phyloP scores from a whole-genome alignment of 345 rosid genomes.

The Turritis glabra region DNA sequence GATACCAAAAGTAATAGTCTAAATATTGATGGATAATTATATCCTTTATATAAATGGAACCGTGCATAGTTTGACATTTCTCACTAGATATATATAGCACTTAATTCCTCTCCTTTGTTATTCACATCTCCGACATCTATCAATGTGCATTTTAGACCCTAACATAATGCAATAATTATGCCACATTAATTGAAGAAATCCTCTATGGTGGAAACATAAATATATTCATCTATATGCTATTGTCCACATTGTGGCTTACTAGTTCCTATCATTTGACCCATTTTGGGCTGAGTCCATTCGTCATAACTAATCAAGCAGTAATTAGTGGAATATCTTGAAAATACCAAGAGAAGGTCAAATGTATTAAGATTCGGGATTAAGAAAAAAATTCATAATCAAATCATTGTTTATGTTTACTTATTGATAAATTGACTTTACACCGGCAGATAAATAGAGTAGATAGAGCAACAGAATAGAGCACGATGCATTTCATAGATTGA shows the following conservation, averaged over 20 bases:
- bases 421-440: constrained; percentile 2
- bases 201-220: constrained; percentile 28
- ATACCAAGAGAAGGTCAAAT: constrained; percentile 7
- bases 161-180: constrained; percentile 27
- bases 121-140: constrained; percentile 13
- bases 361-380: constrained; percentile 5
- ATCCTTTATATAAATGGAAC: constrained; percentile 18
- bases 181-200: constrained; percentile 12
- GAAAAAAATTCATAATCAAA: not conserved
- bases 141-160: constrained; percentile 29
- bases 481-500: not conserved
- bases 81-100: constrained; percentile 51
- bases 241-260: constrained; percentile 28
- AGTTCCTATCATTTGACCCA: constrained; percentile 3
- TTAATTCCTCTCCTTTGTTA: constrained; percentile 15
- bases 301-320: constrained; percentile 24
- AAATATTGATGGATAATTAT: constrained; percentile 9
- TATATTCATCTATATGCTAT: constrained; percentile 8
- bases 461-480: not conserved
- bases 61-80: constrained; percentile 42
- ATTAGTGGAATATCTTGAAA: constrained; percentile 3
- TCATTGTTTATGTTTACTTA: not conserved
- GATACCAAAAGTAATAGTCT: not conserved
- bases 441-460: not conserved
- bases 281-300: not conserved